A percentile compares a stretch with the other conserved stretches of the same genome.
phyloP scores from a whole-genome alignment of 2,329 filamentous ascomycete genomes.

The Paecilomyces fulvus region DNA sequence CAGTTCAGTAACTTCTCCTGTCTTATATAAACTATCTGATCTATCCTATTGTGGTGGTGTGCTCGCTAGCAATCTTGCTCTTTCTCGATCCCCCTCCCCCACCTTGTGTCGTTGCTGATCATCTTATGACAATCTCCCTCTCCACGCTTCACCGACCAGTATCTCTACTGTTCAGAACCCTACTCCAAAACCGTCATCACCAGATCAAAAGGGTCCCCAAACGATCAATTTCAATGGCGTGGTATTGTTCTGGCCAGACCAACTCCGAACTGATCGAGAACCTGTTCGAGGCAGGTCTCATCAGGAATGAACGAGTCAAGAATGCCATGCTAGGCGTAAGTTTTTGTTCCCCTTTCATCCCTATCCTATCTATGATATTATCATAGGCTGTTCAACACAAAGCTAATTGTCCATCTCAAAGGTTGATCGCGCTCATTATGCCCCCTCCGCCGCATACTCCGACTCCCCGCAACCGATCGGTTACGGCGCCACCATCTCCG shows the following conservation, averaged over 20 bases:
- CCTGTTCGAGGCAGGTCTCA: constrained; percentile 61
- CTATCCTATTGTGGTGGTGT: background rate
- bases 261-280: constrained; percentile 74
- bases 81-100: background rate
- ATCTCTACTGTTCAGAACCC: background rate
- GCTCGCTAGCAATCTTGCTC: background rate
- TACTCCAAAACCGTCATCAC: background rate
- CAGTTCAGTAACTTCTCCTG: background rate
- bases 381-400: background rate
- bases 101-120: background rate
- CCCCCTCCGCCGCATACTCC: constrained; percentile 61
- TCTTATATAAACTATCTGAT: background rate
- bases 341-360: constrained; percentile 2
- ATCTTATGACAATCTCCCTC: background rate
- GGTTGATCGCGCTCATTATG: constrained; percentile 85
- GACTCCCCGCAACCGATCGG: constrained; percentile 64
- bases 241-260: constrained; percentile 68
- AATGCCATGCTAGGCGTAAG: constrained; percentile 68
- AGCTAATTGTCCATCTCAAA: constrained; percentile 22
- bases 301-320: constrained; percentile 63
- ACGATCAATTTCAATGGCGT: constrained; percentile 60
- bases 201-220: constrained; percentile 2
- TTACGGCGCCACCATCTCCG: constrained; percentile 59
- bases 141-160: background rate
- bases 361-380: background rate